Conservation (phyloP, 768 basidiomycete genomes). For the Leccinum rimulosum region DNA sequence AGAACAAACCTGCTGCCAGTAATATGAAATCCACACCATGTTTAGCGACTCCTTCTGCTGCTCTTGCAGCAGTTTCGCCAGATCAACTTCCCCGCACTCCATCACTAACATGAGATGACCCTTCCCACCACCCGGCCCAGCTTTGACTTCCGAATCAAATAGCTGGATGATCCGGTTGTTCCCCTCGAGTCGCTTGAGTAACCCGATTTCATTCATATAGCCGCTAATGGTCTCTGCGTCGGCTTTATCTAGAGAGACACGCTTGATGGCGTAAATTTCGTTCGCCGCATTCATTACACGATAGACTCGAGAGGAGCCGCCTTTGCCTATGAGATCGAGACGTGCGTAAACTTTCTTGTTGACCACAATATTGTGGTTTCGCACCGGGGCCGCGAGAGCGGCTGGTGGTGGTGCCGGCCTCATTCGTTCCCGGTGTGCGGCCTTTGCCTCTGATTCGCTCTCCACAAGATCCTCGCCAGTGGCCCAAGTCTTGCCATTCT, state of each 20-base stretch:
- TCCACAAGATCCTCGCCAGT: conserved; percentile 43
- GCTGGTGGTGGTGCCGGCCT: conserved; percentile 34
- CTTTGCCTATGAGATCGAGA: conserved; percentile 87
- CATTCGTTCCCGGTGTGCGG: conserved; percentile 23
- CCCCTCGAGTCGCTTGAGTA: conserved; percentile 91
- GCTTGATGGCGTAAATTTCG: conserved; percentile 88
- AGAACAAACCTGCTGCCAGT: conserved; percentile 87
- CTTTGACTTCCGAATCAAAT: conserved; percentile 85
- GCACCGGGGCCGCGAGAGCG: conserved; percentile 26
- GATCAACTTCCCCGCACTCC: conserved; percentile 95
- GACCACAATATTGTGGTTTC: conserved; percentile 39
- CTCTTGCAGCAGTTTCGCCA: conserved; percentile 80
- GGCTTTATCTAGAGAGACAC: conserved; percentile 84
- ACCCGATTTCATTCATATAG: conserved; percentile 94
- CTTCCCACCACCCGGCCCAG: conserved; percentile 60
- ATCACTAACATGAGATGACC: conserved; percentile 83
- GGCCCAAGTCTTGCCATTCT: conserved; percentile 44
- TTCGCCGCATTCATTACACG: conserved; percentile 77
- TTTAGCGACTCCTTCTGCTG: conserved; percentile 82
- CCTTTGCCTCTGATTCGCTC: conserved; percentile 34
- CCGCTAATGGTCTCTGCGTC: conserved; percentile 87
- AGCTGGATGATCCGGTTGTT: conserved; percentile 90
- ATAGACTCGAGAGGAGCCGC: conserved; percentile 94
- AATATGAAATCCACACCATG: conserved; percentile 92
- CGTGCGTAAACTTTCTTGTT: conserved; percentile 84